A percentile compares a stretch with the other conserved stretches of the same genome.
phyloP scores from a whole-genome alignment of 352 stramenopile species.

The Phytophthora nicotianae region DNA sequence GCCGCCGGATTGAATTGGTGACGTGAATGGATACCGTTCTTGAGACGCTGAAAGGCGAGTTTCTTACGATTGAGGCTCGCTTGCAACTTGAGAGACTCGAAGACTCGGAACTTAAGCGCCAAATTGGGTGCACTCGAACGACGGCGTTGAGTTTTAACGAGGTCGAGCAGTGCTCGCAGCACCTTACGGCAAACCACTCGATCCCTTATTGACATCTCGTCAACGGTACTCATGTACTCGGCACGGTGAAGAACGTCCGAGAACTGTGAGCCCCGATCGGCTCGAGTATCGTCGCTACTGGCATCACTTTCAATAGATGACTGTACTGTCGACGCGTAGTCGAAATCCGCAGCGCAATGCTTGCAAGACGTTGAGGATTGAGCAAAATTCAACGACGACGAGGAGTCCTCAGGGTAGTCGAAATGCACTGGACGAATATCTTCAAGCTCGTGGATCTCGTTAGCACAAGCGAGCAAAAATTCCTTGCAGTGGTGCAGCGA shows the following conservation, averaged over 20 bases:
- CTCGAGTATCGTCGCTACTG: slow-evolving; percentile 46
- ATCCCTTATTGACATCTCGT: slow-evolving; percentile 23
- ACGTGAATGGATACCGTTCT: slow-evolving; percentile 24
- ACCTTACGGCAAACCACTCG: slow-evolving; percentile 35
- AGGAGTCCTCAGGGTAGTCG: slow-evolving; percentile 71
- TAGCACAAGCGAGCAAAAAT: slow-evolving; percentile 76
- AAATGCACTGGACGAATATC: slow-evolving; percentile 61
- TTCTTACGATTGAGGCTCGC: slow-evolving; percentile 45
- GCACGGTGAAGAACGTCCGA: slow-evolving; percentile 57
- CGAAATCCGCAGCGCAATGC: slow-evolving; percentile 33
- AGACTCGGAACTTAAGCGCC: slow-evolving; percentile 47
- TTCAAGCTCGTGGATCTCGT: slow-evolving; percentile 84
- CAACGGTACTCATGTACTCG: slow-evolving; percentile 50
- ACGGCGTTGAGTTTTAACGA: slow-evolving; percentile 16
- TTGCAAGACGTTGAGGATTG: slow-evolving; percentile 14
- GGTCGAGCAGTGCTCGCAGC: slow-evolving; percentile 23
- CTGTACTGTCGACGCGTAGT: slow-evolving; percentile 59
- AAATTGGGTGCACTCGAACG: slow-evolving; percentile 26
- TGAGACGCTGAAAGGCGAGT: slow-evolving; percentile 49
- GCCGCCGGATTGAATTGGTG: neutral
- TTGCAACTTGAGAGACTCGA: slow-evolving; percentile 51
- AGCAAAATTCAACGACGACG: slow-evolving; percentile 18
- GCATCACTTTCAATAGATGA: slow-evolving; percentile 33
- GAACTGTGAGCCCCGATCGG: slow-evolving; percentile 64
- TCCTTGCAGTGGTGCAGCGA: slow-evolving; percentile 64